Evolutionary conservation across 495 filamentous ascomycete species (phyloP).

Genomic region (Thozetella sp.): DNA sequence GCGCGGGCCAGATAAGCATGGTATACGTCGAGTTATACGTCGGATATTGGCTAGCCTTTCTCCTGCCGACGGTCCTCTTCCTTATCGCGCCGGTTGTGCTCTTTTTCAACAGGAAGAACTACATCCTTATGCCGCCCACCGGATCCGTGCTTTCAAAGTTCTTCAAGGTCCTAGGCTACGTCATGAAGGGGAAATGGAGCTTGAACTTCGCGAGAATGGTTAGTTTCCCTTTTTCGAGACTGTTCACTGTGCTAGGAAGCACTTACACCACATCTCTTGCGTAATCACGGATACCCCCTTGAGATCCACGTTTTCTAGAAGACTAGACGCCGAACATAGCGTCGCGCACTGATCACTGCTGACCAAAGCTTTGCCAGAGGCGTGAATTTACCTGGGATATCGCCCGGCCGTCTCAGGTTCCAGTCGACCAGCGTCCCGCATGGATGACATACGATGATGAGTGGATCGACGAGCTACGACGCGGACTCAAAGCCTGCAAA

Average conservation of each 20-base stretch:
- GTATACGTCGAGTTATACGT: conserved; percentile 69
- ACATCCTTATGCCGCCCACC: conserved; percentile 53
- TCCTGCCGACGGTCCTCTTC: conserved; percentile 57
- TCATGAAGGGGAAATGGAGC: conserved; percentile 63
- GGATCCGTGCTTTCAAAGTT: conserved; percentile 67
- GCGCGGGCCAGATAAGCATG: conserved; percentile 49
- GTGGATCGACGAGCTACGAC: conserved; percentile 72
- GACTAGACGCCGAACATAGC: too few species aligned
- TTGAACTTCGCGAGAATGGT: conserved; percentile 26
- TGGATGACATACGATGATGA: conserved; percentile 74
- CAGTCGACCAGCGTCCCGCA: conserved; percentile 42
- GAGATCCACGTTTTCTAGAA: not conserved
- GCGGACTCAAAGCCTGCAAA: conserved; percentile 65
- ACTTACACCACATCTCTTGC: not conserved
- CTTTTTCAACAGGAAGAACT: conserved; percentile 55
- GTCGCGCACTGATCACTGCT: too few species aligned
- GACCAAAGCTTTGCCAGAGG: not conserved
- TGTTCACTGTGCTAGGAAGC: not conserved
- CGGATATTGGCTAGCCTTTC: conserved; percentile 67
- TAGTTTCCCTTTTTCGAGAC: not conserved
- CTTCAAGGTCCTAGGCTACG: conserved; percentile 50
- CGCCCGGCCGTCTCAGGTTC: conserved; percentile 55
- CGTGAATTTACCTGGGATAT: conserved; percentile 50
- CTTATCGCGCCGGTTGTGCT: conserved; percentile 58
- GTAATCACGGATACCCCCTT: too few species aligned